Conservation (phyloP, 2,329 filamentous ascomycete species). For the Penicillium glabrum region DNA sequence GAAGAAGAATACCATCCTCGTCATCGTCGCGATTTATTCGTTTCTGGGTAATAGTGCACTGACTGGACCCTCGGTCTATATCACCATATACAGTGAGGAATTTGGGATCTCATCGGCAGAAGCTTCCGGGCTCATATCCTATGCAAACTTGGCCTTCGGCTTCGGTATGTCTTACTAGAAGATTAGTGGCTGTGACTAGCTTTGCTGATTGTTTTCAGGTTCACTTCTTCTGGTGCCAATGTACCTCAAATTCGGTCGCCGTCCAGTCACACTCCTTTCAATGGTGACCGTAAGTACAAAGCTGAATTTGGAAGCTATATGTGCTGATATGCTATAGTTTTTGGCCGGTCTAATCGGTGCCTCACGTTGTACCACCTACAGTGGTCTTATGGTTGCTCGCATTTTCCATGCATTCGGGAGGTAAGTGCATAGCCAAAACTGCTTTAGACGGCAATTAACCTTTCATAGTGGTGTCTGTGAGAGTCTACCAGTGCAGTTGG, state of each 20-base stretch:
- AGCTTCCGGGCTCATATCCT: conserved; percentile 59
- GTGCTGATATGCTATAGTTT: conserved; percentile 27
- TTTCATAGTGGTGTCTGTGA: conserved; percentile 43
- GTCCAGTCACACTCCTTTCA: conserved; percentile 45
- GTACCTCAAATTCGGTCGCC: conserved; percentile 54
- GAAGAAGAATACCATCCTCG: conserved; percentile 59
- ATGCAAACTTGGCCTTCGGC: conserved; percentile 61
- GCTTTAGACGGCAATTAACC: too few relatives aligned
- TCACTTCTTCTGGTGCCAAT: conserved; percentile 58
- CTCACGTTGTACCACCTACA: conserved; percentile 41
- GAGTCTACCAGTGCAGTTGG: conserved; percentile 48
- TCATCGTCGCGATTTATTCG: conserved; percentile 56
- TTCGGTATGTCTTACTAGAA: conserved; percentile 42
- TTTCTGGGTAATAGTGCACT: conserved; percentile 60
- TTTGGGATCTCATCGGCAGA: conserved; percentile 53
- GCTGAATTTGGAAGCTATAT: too few relatives aligned
- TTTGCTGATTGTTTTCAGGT: conserved; percentile 24
- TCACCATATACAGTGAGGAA: conserved; percentile 53
- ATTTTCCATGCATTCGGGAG: conserved; percentile 45
- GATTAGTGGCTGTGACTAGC: neutral
- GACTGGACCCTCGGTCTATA: conserved; percentile 59
- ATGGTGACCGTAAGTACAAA: conserved; percentile 34
- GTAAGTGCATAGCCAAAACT: neutral
- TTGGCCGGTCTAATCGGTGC: conserved; percentile 44
- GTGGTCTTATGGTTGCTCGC: conserved; percentile 43